Percentiles rank a stretch among this genome's conserved stretches.
Conservation (phyloP, 768 basidiomycete species). For the Trametes cingulata region DNA sequence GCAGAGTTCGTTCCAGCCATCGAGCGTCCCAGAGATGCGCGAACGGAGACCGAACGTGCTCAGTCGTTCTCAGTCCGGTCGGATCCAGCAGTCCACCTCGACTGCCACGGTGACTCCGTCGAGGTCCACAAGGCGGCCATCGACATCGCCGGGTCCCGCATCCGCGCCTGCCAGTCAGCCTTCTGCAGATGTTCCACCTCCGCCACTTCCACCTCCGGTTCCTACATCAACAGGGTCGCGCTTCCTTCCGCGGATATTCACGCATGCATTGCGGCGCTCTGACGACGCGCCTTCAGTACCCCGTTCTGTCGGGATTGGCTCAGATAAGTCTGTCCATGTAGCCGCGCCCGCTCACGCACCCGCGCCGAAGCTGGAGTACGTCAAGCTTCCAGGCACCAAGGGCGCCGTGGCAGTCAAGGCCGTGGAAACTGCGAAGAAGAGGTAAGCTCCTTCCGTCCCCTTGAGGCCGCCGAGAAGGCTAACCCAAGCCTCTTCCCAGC, state of each 20-base stretch:
- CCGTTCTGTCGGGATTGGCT: slow-evolving; percentile 45
- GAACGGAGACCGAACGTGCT: slow-evolving; percentile 19
- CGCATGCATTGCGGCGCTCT: slow-evolving; percentile 65
- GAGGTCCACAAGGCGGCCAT: slow-evolving; percentile 31
- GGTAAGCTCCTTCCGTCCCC: slow-evolving; percentile 43
- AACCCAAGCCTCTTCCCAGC: slow-evolving; percentile 39
- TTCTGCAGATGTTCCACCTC: slow-evolving; percentile 27
- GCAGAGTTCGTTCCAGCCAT: slow-evolving; percentile 1
- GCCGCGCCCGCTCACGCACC: slow-evolving; percentile 52
- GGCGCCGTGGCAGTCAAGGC: slow-evolving; percentile 82
- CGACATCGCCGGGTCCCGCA: slow-evolving; percentile 34
- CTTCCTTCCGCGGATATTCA: slow-evolving; percentile 71
- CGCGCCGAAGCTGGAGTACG: slow-evolving; percentile 86
- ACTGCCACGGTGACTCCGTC: slow-evolving; percentile 13
- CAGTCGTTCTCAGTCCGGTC: slow-evolving; percentile 26
- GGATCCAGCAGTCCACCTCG: slow-evolving; percentile 14
- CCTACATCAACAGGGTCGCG: slow-evolving; percentile 47
- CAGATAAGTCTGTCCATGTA: slow-evolving; percentile 27
- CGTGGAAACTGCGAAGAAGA: slow-evolving; percentile 88
- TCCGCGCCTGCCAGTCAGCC: slow-evolving; percentile 13
- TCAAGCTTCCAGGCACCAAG: slow-evolving; percentile 91
- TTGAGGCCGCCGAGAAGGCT: neutral
- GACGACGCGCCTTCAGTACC: slow-evolving; percentile 49
- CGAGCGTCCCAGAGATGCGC: slow-evolving; percentile 16
- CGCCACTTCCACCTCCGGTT: slow-evolving; percentile 34